These are phyloP conservation scores for Yamadazyma aaseri DNA, from an alignment of 1,139 yeast genomes.

Conservation along the genomic window DNA sequence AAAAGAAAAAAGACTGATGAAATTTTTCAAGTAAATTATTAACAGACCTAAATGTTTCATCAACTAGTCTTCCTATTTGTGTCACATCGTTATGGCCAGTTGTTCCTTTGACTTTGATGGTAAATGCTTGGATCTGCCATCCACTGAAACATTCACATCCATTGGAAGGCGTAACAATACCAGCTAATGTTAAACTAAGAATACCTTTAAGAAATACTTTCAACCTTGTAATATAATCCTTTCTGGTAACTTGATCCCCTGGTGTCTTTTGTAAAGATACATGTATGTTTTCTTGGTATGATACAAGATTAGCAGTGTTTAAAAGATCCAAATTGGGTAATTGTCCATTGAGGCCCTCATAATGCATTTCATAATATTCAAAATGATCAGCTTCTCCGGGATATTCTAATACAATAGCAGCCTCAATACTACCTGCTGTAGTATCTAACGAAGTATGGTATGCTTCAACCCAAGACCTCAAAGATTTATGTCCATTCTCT, in stretches of 20 bases:
- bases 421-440: slow-evolving; percentile 95
- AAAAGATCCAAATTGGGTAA: slow-evolving; percentile 89
- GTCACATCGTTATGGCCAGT: slow-evolving; percentile 74
- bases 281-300: slow-evolving; percentile 72
- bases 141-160: slow-evolving; percentile 95
- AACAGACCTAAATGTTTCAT: slow-evolving; percentile 82
- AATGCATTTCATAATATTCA: slow-evolving; percentile 70
- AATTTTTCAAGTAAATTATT: slow-evolving; percentile 92
- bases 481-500: slow-evolving; percentile 63
- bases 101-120: slow-evolving; percentile 66
- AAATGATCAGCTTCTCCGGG: slow-evolving; percentile 67
- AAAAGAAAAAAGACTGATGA: slow-evolving; percentile 95
- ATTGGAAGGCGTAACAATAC: slow-evolving; percentile 51
- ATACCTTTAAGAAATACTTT: slow-evolving; percentile 65
- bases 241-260: slow-evolving; percentile 40
- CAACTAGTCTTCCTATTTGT: slow-evolving; percentile 87
- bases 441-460: slow-evolving; percentile 82
- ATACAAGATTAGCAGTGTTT: slow-evolving; percentile 71
- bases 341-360: slow-evolving; percentile 93
- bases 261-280: slow-evolving; percentile 66
- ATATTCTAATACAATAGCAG: slow-evolving; percentile 84
- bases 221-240: slow-evolving; percentile 56
- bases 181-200: slow-evolving; percentile 66
- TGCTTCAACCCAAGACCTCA: slow-evolving; percentile 91
- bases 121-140: slow-evolving; percentile 91